Percentiles rank a stretch among this genome's conserved stretches.
Conservation (phyloP, 352 stramenopile genomes). For the Pythium grandisporangium region DNA sequence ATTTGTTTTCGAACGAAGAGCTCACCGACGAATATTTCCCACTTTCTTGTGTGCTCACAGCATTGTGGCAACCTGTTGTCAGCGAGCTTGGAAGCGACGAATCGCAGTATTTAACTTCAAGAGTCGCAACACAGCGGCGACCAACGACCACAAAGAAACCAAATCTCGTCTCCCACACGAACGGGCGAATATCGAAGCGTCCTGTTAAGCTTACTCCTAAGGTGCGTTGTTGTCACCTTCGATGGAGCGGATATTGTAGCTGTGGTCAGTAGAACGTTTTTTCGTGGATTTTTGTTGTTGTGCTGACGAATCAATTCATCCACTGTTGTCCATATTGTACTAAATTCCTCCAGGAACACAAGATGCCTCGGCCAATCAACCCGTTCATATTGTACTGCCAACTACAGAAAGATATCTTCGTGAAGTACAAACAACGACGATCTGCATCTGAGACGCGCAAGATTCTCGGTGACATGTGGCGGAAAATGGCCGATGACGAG, state of each 20-base stretch:
- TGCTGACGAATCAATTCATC: background rate
- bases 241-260: no score
- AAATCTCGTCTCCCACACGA: constrained; percentile 7
- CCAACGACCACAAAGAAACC: constrained; percentile 35
- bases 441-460: constrained; percentile 68
- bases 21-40: no score
- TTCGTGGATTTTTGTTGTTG: no score
- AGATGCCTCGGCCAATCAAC: constrained; percentile 59
- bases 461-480: constrained; percentile 80
- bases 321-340: background rate
- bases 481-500: constrained; percentile 71
- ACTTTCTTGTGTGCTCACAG: no score
- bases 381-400: constrained; percentile 81
- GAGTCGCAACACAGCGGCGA: constrained; percentile 7
- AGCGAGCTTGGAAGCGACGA: constrained; percentile 68
- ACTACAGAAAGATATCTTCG: constrained; percentile 58
- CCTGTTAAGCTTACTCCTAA: constrained; percentile 9
- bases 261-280: no score
- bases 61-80: constrained; percentile 58
- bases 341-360: constrained; percentile 24
- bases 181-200: constrained; percentile 16
- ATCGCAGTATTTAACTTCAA: constrained; percentile 51
- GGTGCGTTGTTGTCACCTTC: no score
- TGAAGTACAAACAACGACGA: constrained; percentile 32
- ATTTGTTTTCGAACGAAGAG: no score